Evolutionary conservation across 345 rosid genomes (phyloP).

Genomic region (Salix koriyanagi): DNA sequence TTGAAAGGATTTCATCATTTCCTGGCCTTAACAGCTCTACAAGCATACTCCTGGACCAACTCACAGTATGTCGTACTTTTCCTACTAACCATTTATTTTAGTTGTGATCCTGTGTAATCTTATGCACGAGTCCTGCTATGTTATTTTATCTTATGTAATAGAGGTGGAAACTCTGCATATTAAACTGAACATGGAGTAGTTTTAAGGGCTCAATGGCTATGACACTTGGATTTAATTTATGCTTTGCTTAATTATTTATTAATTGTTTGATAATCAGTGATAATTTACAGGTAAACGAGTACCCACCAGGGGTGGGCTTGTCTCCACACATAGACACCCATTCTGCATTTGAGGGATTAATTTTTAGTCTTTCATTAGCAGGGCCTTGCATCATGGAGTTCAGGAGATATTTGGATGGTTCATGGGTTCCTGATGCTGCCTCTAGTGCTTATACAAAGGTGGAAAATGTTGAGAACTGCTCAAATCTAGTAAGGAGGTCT

Average conservation of each 20-base stretch:
- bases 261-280: conserved; percentile 16
- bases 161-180: background rate
- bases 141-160: background rate
- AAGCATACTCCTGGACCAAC: conserved; percentile 58
- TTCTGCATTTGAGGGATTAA: conserved; percentile 86
- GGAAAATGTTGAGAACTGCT: conserved; percentile 28
- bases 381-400: conserved; percentile 99
- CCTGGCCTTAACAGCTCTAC: conserved; percentile 36
- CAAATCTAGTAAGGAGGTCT: conserved; percentile 50
- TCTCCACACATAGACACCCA: conserved; percentile 98
- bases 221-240: too few species aligned
- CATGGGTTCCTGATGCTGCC: conserved; percentile 34
- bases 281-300: conserved; percentile 75
- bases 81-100: background rate
- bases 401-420: conserved; percentile 59
- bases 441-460: conserved; percentile 29
- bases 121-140: background rate
- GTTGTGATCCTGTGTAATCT: background rate
- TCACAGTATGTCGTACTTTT: conserved; percentile 57
- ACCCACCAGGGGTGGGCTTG: conserved; percentile 92
- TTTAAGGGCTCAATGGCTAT: background rate
- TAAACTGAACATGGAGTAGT: background rate
- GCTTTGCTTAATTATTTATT: background rate
- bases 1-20: conserved; percentile 51
- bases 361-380: conserved; percentile 91